phyloP scores from a whole-genome alignment of 202 grass and related monocot species.

The Setaria viridis region DNA sequence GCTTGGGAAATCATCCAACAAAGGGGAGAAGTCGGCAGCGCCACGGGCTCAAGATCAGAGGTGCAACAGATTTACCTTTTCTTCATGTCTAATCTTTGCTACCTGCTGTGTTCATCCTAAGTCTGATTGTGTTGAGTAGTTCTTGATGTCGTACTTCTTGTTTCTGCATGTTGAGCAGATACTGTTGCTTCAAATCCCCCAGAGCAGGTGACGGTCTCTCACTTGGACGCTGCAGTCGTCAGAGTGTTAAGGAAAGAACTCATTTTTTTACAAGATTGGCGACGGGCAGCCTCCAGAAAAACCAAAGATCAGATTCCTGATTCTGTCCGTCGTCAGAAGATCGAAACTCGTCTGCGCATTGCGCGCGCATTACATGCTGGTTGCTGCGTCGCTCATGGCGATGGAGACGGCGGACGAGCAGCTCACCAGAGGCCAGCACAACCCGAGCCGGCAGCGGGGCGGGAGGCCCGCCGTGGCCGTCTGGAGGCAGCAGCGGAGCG shows the following conservation, averaged over 20 bases:
- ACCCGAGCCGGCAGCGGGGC: background rate
- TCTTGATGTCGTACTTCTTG: too few relatives aligned
- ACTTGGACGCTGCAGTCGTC: too few relatives aligned
- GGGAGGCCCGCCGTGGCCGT: background rate
- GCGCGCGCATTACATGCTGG: conserved; percentile 32
- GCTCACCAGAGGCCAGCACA: background rate
- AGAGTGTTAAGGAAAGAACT: too few relatives aligned
- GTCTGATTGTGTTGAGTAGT: too few relatives aligned
- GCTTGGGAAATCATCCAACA: background rate
- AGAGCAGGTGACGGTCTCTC: too few relatives aligned
- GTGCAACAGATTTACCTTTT: background rate
- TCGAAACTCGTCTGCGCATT: background rate
- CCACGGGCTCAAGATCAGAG: too few relatives aligned
- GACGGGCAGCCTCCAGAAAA: background rate
- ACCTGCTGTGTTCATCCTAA: background rate
- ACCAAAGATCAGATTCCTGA: background rate
- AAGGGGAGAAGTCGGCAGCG: background rate
- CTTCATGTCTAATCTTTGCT: background rate
- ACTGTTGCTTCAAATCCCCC: background rate
- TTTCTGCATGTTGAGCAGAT: background rate
- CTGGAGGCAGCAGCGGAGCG: background rate
- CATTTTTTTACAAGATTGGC: too few relatives aligned
- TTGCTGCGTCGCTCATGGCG: background rate
- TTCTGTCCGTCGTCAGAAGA: background rate
- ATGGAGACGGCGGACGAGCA: background rate